Base-by-base conservation (phyloP, 2,329 filamentous ascomycete species). In the Triangularia setosa region DNA sequence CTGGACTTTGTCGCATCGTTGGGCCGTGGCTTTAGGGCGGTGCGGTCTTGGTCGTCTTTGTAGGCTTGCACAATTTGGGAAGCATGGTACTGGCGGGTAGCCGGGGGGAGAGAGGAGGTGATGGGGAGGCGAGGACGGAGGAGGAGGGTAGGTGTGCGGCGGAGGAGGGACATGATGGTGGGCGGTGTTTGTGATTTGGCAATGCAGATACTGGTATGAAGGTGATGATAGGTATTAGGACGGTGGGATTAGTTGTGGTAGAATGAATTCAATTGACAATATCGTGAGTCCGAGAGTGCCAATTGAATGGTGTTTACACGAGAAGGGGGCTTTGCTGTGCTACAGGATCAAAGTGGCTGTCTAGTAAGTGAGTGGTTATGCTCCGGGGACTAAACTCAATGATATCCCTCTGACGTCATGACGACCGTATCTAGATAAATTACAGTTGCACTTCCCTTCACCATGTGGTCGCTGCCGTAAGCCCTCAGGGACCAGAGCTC, bases 1-100 rank as follows among this genome's bases (percentile, higher is more conserved):
- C 86, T 90, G 58, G 86, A 87, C 73, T 89, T 86, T 64, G 86
- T 85, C 76, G 88, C 86, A 73, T 96, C 91, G 61, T 83, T 86
- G 2, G 83, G 77, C 33, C 85, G 81, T 0, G 90, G 87, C 64
- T 89, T 85, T 33, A 96, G 81, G 2, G 82, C 81, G 67, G 89
- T 83, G 60, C 86, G 84, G 72, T 88, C 82, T 68, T 83, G 80
- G 59, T 79, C 75, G 70, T 84, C 78, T 67, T 85, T 86, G 67
- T 12, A 69, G 33, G 23, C 64, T 53, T 1, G 74, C 25, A 64
- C 28, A 9, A 68, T 28, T 28, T 52, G 4, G 9, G 30, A 28
- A 40, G 58, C 24, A 14, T 53, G 40, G 23, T 11, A 60, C n/a
- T 16, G 23, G 14, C 35, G 14, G 58, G 23, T 23, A 2, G 7